Evolutionary conservation across 305 asterid genomes (phyloP), one percentile per base, ranked within the genome.

Genomic region (Rubia tinctorum): DNA sequence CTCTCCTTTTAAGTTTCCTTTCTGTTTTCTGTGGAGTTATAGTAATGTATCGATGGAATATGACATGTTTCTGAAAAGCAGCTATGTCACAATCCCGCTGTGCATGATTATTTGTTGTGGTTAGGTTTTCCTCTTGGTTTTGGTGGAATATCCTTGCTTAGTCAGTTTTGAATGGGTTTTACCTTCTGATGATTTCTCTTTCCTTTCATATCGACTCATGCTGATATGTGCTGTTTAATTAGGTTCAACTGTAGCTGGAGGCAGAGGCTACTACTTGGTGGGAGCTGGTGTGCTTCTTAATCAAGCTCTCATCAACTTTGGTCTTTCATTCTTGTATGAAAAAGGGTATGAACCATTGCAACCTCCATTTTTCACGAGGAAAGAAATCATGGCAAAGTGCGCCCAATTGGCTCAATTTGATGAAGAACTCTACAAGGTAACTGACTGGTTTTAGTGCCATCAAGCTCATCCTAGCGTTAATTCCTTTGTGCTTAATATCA

Each of bases 391-490:
- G 99, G 92, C 87, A 23, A 95, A 89, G 77, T 92, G 99, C 82
- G 98, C 99, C 73, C 99, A 95, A 74, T 78, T 95, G 81, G 89
- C 96, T 42, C 99, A 95, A 71, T 95, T 95, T 71, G 98, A 95
- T 65, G 99, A 95, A 75, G 98, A 95, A 72, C 99, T 95, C 77
- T 95, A 95, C 84, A 95, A 95, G 97, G 99, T 89, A 80, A 80
- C 12, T 63, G 44, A 30, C 22, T 63, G 42, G 20, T 7, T 27
- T 60, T 22, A 60, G 18, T 60, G 34, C 66, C 66, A 60, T 23
- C n/a, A 22, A 60, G 37, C 15, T 60, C 39, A 60, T 60, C 25
- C 18, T 0, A 58, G 1, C 4, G 8, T 11, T 49, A 11, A 49
- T 14, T 55, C 9, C 25, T 55, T 17, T 55, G 23, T 55, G 60